Evolutionary conservation across 2,329 filamentous ascomycete genomes (phyloP), one percentile per base, ranked within the genome.

Genomic region (Acrocalymma vagum): DNA sequence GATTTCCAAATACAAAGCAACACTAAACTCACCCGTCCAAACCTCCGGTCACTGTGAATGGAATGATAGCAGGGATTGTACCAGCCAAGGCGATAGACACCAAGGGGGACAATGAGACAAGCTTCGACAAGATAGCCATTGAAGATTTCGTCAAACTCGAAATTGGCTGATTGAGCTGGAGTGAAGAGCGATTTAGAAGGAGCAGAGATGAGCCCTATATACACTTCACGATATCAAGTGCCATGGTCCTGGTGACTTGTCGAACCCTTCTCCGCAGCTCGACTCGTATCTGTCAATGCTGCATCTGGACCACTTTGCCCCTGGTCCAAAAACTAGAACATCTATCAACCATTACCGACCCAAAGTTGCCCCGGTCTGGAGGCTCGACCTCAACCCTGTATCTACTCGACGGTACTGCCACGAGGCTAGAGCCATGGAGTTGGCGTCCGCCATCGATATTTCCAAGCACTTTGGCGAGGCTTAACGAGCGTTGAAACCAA

Each of bases 1-100:
- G 15, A 15, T 10, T 13, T 23, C 3, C 13, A 7, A 8, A 21
- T 8, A 5, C 16, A 11, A 2, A 9, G 10, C 9, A 9, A 9
- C 15, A 37, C 6, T n/a, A 35, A 11, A 4, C 56, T 26, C 51
- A 65, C 63, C 39, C 33, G 22, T 64, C 64, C 6, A 69, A 51
- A 23, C 46, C 54, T 13, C 63, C 65, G 42, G 55, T 55, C 2
- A 67, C 51, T 10, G 38, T 29, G 25, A 67, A 63, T 6, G 59
- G 56, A 5, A 52, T 58, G 11, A 56, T 58, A 24, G 36, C 48
- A 8, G 57, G 57, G 15, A 56, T 45, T 17, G 56, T n/a, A n/a
- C n/a, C 59, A 31, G 61, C 56, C 25, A 53, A 24, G 17, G 45
- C 40, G 15, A 52, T 23, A 3, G 55, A 51, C 21, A 44, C 58